These are phyloP conservation scores for Paratinospora sagittata DNA, from an alignment of 164 flowering plant genomes.

Conservation along the genomic window DNA sequence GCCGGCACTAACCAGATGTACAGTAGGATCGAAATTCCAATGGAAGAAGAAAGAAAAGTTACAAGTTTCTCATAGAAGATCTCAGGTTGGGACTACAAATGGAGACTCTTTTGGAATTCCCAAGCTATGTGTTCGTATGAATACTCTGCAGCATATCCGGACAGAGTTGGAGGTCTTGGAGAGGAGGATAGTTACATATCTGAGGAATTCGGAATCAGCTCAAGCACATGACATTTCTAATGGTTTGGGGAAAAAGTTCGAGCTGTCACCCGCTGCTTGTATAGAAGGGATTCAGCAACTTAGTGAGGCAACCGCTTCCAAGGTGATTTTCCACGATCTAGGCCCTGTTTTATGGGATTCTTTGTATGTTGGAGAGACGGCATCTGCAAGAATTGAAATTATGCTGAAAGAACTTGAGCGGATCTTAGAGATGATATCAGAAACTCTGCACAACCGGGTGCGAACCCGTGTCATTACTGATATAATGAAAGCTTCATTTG, in stretches of 20 bases:
- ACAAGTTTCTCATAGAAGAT: conserved; percentile 40
- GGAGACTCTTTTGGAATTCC: conserved; percentile 47
- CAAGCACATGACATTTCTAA: conserved; percentile 27
- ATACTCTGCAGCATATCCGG: conserved; percentile 63
- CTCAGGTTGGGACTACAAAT: conserved; percentile 48
- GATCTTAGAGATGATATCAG: conserved; percentile 46
- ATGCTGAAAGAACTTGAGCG: conserved; percentile 64
- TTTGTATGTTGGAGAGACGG: conserved; percentile 58
- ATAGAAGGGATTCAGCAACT: conserved; percentile 71
- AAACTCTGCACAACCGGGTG: conserved; percentile 55
- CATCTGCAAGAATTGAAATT: conserved; percentile 66
- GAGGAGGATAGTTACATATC: conserved; percentile 35
- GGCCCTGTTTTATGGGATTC: conserved; percentile 69
- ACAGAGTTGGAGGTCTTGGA: conserved; percentile 52
- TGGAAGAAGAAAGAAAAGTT: conserved; percentile 82
- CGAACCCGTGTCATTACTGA: conserved; percentile 63
- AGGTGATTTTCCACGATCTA: conserved; percentile 60
- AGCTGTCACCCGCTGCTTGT: conserved; percentile 55
- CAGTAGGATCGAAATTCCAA: conserved; percentile 61
- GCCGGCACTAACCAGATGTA: conserved; percentile 94
- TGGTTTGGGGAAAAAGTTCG: conserved; percentile 45
- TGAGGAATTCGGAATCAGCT: conserved; percentile 42
- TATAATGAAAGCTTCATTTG: conserved; percentile 84
- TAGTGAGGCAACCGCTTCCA: conserved; percentile 70
- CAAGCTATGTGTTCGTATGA: conserved; percentile 78